Conservation (phyloP, 805 yeast species). For the Candida incommunis region DNA sequence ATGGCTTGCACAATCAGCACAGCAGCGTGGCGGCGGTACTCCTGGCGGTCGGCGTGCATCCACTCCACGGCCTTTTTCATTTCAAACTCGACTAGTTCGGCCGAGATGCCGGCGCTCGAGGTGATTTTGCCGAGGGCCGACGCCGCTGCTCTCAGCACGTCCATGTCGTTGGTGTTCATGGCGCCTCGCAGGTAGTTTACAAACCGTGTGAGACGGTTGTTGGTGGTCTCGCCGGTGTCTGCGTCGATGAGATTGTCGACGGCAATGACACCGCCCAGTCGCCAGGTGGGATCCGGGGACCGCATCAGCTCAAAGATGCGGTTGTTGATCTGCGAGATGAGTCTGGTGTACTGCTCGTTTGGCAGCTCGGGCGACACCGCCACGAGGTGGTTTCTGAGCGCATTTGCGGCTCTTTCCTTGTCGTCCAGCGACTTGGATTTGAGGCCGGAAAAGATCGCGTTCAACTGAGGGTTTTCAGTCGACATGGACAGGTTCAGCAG, state of each 20-base stretch:
- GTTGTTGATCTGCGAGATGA: constrained; percentile 75
- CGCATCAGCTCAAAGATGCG: constrained; percentile 76
- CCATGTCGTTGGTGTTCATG: constrained; percentile 68
- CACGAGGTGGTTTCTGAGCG: constrained; percentile 53
- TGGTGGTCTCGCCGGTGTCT: constrained; percentile 68
- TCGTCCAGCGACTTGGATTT: constrained; percentile 15
- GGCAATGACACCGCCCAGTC: constrained; percentile 84
- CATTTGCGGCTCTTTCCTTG: constrained; percentile 42
- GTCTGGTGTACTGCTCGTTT: constrained; percentile 65
- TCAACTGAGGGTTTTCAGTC: constrained; percentile 16
- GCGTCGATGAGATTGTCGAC: constrained; percentile 77
- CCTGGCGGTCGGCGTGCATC: constrained; percentile 79
- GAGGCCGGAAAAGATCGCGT: constrained; percentile 16
- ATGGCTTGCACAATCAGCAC: constrained; percentile 74
- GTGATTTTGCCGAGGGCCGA: constrained; percentile 80
- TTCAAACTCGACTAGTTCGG: constrained; percentile 86
- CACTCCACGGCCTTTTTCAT: constrained; percentile 83
- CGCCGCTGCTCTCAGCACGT: constrained; percentile 79
- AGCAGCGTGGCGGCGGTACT: constrained; percentile 67
- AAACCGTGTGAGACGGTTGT: constrained; percentile 77
- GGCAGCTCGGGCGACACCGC: constrained; percentile 69
- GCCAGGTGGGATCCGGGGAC: constrained; percentile 53
- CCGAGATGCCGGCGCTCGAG: constrained; percentile 73
- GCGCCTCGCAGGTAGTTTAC: constrained; percentile 78
- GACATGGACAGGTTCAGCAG: constrained; percentile 9